Percentiles rank a stretch among this genome's conserved stretches.
phyloP scores from a whole-genome alignment of 2,329 filamentous ascomycete genomes.

The Fusarium decemcellulare region DNA sequence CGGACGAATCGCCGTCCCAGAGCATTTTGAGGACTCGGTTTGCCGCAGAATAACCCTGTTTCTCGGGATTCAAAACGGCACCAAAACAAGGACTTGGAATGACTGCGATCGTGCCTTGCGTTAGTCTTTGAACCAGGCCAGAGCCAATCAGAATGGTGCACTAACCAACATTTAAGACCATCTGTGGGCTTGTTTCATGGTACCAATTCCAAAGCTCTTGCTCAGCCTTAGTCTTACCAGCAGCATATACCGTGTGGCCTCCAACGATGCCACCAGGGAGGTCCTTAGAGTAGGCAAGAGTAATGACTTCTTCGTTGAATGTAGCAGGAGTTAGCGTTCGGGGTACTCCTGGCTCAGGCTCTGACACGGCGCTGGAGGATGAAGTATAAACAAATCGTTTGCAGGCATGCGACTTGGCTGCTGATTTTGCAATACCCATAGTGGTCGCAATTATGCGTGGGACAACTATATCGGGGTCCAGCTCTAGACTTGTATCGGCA shows the following conservation, averaged over 20 bases:
- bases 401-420: background rate
- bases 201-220: slow-evolving; percentile 20
- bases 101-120: background rate
- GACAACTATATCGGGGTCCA: slow-evolving; percentile 25
- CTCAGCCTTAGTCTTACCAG: slow-evolving; percentile 19
- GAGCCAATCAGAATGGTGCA: background rate
- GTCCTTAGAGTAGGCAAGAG: slow-evolving; percentile 6
- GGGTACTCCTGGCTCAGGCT: slow-evolving; percentile 9
- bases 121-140: background rate
- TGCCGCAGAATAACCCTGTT: slow-evolving; percentile 9
- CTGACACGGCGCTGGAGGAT: background rate
- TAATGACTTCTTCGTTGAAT: slow-evolving; percentile 16
- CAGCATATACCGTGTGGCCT: slow-evolving; percentile 10
- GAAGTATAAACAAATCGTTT: slow-evolving; percentile 19
- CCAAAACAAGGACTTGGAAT: slow-evolving; percentile 9
- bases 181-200: slow-evolving; percentile 8
- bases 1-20: slow-evolving; percentile 9
- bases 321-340: slow-evolving; percentile 8
- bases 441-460: slow-evolving; percentile 6
- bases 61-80: background rate
- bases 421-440: background rate
- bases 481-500: slow-evolving; percentile 48
- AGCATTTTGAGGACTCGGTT: slow-evolving; percentile 10
- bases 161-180: slow-evolving; percentile 15
- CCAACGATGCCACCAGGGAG: slow-evolving; percentile 5